Base-by-base conservation (phyloP, 805 yeast genomes). In the Nakazawaea molendinolei region DNA sequence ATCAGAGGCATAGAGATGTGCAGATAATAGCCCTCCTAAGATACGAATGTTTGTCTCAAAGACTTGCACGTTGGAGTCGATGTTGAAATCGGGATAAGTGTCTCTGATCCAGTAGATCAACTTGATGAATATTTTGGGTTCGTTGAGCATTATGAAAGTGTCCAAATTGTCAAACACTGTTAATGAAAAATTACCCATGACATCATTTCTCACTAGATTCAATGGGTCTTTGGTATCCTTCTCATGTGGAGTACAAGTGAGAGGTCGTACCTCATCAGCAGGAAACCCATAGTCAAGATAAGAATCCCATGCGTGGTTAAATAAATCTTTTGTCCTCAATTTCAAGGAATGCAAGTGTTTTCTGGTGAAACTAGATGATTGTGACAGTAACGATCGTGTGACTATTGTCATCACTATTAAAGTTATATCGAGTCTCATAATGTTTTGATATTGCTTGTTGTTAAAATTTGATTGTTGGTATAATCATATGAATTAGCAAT, bases 1-100 rank as follows among this genome's bases (percentile, higher is more conserved):
- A 41, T 71, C 75, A 0, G 71, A 58, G 0, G 86, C 84, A 49
- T 74, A 81, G 29, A 86, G 59, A 58, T 89, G 97, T 0, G 86
- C 75, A 2, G 90, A 78, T 16, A 89, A 51, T 21, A 89, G 61
- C 0, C 95, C 86, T 0, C 97, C 97, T 18, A 89, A 51, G 2
- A 85, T 73, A 26, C 97, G 60, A 13, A 90, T 89, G 5, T 86
- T 75, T 3, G 84, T 71, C 55, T 89, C 97, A 55, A 89, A 89
- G 1, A 89, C 94, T 51, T 89, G 97, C 0, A 89, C 80, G 2
- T 79, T 74, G 8, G 86, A 69, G 42, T 85, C 76, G 26, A 74
- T 66, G 26, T 74, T 67, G 50, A 86, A 86, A 32, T 62, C 50
- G 8, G 63, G 55, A 26, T 61, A 59, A 4, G 38, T 45, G 2